These are phyloP conservation scores for Aspergillus carlsbadensis DNA, from an alignment of 495 filamentous ascomycete genomes.

Conservation along the genomic window DNA sequence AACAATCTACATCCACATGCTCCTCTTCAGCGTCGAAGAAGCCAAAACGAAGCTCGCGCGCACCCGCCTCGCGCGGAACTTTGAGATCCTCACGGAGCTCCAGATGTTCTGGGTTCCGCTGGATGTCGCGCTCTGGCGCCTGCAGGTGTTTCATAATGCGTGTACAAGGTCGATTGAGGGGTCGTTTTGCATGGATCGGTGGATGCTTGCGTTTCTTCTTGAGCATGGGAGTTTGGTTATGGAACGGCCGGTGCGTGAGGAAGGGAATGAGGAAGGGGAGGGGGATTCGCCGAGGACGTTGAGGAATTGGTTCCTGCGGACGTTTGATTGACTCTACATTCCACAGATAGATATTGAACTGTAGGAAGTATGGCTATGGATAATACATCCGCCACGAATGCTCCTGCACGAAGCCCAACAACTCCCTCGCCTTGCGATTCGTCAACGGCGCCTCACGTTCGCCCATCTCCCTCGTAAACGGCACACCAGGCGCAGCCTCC, in stretches of 20 bases:
- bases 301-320: not conserved
- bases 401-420: slow-evolving; percentile 56
- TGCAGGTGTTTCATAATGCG: not conserved
- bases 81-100: not conserved
- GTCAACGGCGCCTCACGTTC: slow-evolving; percentile 55
- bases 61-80: not conserved
- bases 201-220: slow-evolving; percentile 6
- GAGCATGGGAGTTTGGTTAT: not conserved
- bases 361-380: not conserved
- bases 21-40: not conserved
- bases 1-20: not conserved
- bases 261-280: not conserved
- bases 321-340: not conserved
- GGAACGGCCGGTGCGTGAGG: not conserved
- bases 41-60: not conserved
- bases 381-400: slow-evolving; percentile 27
- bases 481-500: slow-evolving; percentile 42
- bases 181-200: slow-evolving; percentile 1
- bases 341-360: too few species aligned
- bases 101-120: not conserved
- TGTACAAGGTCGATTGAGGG: not conserved
- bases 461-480: slow-evolving; percentile 52
- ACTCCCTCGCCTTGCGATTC: slow-evolving; percentile 57
- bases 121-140: not conserved
- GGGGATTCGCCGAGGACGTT: not conserved